phyloP scores from a whole-genome alignment of 129 eudicot genomes.

The Arctium lappa region DNA sequence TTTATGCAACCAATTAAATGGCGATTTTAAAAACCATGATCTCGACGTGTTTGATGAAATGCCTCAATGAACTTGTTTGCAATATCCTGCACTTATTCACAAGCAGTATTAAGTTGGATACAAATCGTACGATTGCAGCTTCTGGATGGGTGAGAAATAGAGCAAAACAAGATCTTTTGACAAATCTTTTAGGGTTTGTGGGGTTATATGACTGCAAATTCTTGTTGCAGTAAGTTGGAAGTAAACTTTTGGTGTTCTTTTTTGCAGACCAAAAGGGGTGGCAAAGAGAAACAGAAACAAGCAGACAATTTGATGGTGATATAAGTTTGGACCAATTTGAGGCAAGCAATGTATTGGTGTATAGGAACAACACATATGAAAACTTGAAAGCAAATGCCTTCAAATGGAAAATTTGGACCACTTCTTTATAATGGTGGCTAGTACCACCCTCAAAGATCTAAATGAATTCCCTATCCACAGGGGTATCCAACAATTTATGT shows the following conservation, averaged over 20 bases:
- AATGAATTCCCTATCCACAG: background rate
- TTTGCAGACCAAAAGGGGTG: conserved; percentile 13
- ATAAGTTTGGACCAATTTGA: conserved; percentile 5
- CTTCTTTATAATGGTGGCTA: conserved; percentile 7
- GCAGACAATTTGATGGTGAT: conserved; percentile 16
- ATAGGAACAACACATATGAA: background rate
- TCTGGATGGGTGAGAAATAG: background rate
- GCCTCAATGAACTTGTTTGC: background rate
- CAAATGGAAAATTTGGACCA: conserved; percentile 26
- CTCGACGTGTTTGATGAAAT: background rate
- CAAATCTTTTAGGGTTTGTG: conserved; percentile 1
- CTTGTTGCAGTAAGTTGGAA: conserved; percentile 22
- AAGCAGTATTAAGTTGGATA: background rate
- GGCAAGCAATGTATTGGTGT: background rate
- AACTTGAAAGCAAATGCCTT: background rate
- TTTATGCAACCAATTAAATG: background rate
- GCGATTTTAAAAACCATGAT: background rate
- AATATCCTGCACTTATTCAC: background rate
- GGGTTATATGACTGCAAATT: conserved; percentile 12
- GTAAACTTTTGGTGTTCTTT: conserved; percentile 22
- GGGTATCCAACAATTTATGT: background rate
- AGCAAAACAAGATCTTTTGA: background rate
- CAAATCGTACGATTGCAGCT: background rate
- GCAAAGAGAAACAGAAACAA: background rate
- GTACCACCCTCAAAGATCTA: conserved; percentile 11